A percentile compares a stretch with the other conserved stretches of the same genome.
Conservation (phyloP, 371 early-diverging fungal species). For the Circinella minor region DNA sequence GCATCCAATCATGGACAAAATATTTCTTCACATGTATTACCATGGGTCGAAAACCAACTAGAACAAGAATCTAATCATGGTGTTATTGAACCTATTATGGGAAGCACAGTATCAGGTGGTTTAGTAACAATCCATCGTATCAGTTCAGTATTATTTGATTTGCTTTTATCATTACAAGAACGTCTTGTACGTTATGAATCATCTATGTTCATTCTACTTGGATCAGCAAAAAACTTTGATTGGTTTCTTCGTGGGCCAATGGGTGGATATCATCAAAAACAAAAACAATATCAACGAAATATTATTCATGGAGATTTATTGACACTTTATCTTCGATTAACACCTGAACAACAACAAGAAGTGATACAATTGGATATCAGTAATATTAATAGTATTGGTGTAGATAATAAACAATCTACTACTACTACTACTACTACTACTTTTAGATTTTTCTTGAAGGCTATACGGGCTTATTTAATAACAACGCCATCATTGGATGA, state of each 20-base stretch:
- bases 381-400: no score
- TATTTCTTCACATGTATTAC: constrained; percentile 18
- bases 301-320: constrained; percentile 39
- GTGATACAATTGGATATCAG: not conserved
- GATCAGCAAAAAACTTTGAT: constrained; percentile 29
- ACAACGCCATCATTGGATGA: not conserved
- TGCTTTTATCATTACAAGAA: constrained; percentile 27
- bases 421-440: not conserved
- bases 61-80: not conserved
- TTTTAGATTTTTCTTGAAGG: not conserved
- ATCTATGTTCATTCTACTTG: constrained; percentile 27
- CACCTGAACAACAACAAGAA: constrained; percentile 14
- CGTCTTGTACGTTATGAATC: constrained; percentile 24
- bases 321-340: constrained; percentile 15
- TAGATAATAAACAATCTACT: not conserved
- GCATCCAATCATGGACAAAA: not conserved
- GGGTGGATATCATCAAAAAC: not conserved
- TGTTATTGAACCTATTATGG: constrained; percentile 30
- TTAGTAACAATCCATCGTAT: constrained; percentile 34
- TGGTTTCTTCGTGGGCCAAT: constrained; percentile 25
- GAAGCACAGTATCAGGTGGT: constrained; percentile 38
- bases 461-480: not conserved
- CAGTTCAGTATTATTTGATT: constrained; percentile 15
- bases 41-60: constrained; percentile 21
- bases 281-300: constrained; percentile 26